These are phyloP conservation scores for Nannizzia gypsea DNA, from an alignment of 2,329 filamentous ascomycete species.

Conservation along the genomic window DNA sequence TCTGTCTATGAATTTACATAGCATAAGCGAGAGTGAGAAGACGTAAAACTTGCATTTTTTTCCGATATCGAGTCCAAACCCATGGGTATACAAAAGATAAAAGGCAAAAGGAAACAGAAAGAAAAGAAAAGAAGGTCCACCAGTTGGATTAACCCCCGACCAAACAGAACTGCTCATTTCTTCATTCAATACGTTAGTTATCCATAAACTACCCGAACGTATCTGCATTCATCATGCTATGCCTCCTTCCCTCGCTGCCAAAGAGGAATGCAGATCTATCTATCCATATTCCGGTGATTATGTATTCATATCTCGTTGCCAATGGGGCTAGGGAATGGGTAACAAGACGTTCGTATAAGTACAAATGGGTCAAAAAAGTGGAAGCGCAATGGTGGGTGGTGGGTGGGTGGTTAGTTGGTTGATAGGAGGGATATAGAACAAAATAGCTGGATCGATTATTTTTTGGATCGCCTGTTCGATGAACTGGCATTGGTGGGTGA, in stretches of 20 bases:
- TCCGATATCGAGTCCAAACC: neutral
- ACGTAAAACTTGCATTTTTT: slow-evolving; percentile 3
- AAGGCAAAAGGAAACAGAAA: neutral
- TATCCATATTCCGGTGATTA: neutral
- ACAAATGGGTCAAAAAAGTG: neutral
- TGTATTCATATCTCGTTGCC: neutral
- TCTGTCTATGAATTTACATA: neutral
- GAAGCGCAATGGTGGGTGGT: neutral
- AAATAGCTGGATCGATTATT: neutral
- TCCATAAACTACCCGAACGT: neutral
- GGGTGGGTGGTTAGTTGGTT: too few relatives aligned
- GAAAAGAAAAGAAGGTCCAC: neutral
- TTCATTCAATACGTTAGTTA: neutral
- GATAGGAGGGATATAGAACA: neutral
- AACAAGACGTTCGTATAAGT: neutral
- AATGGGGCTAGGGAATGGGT: neutral
- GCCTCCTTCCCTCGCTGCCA: neutral
- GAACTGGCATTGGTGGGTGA: neutral
- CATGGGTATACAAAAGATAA: neutral
- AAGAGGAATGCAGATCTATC: neutral
- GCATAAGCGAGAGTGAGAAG: neutral
- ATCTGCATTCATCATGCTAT: neutral
- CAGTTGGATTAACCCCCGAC: neutral
- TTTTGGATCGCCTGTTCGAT: neutral
- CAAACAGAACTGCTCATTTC: neutral